These are phyloP conservation scores for Penicillium coprophilum DNA, from an alignment of 495 filamentous ascomycete species.

Conservation along the genomic window DNA sequence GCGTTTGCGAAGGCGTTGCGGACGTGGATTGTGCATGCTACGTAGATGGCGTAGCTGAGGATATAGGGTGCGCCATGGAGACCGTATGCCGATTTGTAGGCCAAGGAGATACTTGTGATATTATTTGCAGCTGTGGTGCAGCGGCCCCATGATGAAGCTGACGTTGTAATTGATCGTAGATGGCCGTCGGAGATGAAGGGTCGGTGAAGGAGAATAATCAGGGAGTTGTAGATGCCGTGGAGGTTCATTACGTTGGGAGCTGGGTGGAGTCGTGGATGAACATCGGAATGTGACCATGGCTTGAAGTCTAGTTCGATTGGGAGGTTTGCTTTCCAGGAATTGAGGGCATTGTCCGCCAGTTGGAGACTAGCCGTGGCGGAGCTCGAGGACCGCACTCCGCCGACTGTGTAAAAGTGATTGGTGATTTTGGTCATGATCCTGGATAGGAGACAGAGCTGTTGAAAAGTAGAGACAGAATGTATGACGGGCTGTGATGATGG, in stretches of 20 bases:
- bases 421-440: conserved; percentile 29
- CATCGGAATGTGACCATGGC: conserved; percentile 1
- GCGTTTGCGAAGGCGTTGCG: conserved; percentile 14
- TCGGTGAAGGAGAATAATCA: conserved; percentile 29
- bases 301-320: conserved; percentile 25
- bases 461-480: conserved; percentile 26
- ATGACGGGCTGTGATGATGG: conserved; percentile 18
- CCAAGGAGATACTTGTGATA: conserved; percentile 19
- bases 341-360: conserved; percentile 18
- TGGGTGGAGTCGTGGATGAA: conserved; percentile 1
- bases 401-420: conserved; percentile 30
- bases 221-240: conserved; percentile 22
- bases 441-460: conserved; percentile 23
- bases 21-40: conserved; percentile 19
- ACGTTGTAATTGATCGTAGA: conserved; percentile 23
- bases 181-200: conserved; percentile 31
- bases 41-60: conserved; percentile 26
- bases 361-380: conserved; percentile 8
- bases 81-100: conserved; percentile 18
- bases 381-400: conserved; percentile 11
- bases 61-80: conserved; percentile 23
- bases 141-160: conserved; percentile 15
- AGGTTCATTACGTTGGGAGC: conserved; percentile 25
- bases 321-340: conserved; percentile 22
- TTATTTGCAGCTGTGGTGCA: conserved; percentile 26